A percentile compares a stretch with the other conserved stretches of the same genome.
Evolutionary conservation across 148 eudicot genomes (phyloP).

Genomic region (Camellia japonica): DNA sequence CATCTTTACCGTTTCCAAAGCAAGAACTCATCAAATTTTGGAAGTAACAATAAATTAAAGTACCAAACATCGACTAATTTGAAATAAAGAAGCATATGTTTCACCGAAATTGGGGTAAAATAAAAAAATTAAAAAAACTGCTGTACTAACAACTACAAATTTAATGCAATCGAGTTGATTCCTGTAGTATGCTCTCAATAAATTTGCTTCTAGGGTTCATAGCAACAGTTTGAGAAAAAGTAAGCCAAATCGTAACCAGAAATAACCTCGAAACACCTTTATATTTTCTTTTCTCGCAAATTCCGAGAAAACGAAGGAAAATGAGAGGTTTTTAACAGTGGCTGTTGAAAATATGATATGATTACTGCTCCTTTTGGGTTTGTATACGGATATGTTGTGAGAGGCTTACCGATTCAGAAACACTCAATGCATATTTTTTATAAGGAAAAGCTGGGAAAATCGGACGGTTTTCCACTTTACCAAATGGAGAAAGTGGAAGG

Average conservation of each 20-base stretch:
- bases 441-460: conserved; percentile 17
- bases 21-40: neutral
- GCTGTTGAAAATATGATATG: neutral
- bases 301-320: conserved; percentile 10
- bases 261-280: too few relatives aligned
- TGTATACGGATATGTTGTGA: neutral
- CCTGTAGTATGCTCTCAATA: conserved; percentile 1
- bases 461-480: conserved; percentile 15
- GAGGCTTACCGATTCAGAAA: conserved; percentile 18
- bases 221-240: neutral
- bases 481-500: conserved; percentile 22
- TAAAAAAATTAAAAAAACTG: neutral
- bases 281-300: neutral
- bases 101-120: neutral
- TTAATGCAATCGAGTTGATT: neutral
- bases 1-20: conserved; percentile 9
- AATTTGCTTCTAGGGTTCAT: neutral
- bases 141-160: conserved; percentile 1
- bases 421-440: conserved; percentile 6
- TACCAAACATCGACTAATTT: neutral
- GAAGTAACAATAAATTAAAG: neutral
- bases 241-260: neutral
- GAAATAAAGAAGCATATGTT: neutral
- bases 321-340: conserved; percentile 6
- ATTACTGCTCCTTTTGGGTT: neutral